Base-by-base conservation (phyloP, 345 rosid genomes). In the Trapa incisa region DNA sequence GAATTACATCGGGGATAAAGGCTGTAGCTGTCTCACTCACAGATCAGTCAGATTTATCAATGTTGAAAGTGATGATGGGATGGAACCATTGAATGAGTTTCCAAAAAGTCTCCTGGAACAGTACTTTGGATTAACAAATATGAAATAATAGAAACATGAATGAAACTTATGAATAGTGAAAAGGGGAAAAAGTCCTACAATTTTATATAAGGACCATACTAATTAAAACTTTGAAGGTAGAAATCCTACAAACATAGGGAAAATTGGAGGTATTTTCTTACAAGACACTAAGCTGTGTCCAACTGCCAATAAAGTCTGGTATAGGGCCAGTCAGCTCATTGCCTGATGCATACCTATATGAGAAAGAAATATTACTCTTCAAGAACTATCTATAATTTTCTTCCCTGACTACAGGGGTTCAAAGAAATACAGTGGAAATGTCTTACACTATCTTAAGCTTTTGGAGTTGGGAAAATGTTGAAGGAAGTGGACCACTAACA, bases 251-350 rank as follows among this genome's bases (percentile, higher is more conserved):
- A 4, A 9, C 42, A 65, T 11, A 65, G 37, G 37, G 62, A 33
- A 57, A 57, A 12, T 29, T 58, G 38, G 10, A 65, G 35, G 42
- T 43, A 60, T 42, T 33, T 14, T 70, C 85, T 82, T 76, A 85
- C 89, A 85, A 70, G 52, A 39, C 9, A 35, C 14, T 42, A 72
- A 85, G 85, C 17, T 73, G 76, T 68, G 84, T 75, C 87, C 84
- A 85, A 66, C 61, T 75, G 67, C 84, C 87, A 47, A 85, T 83
- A 70, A 85, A 83, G 56, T 79, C 83, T 6, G 87, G 89, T 72
- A 85, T 81, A 38, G 9, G 81, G 61, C 89, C 85, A 62, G 87
- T 81, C 38, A 85, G 32, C 47, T 73, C 81, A 70, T 66, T 67
- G 58, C 83, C 85, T 12, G 72, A 75, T 61, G 80, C 84, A 80